Base-by-base conservation (phyloP, 768 basidiomycete genomes). In the Trametes cingulata region DNA sequence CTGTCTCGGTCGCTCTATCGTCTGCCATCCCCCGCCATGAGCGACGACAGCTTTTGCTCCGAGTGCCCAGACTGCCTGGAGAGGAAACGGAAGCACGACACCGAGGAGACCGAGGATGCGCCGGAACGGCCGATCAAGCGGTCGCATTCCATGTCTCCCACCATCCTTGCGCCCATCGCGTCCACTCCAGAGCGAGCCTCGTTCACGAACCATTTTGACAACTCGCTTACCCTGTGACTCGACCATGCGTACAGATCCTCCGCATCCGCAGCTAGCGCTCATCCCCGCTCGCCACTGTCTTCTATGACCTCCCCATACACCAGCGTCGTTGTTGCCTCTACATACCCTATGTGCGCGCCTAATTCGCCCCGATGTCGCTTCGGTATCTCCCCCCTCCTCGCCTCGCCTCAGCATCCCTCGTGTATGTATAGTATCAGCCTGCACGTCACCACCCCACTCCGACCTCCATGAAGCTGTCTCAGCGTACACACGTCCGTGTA, bases 11-110 rank as follows among this genome's bases (percentile, higher is more conserved):
- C 63, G n/a, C 55, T 54, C 36, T 66, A 58, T 52, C 66, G 67
- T n/a, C 46, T 61, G 12, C 59, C 68, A 19, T 69, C 70, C 7
- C 65, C 67, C 0, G 62, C 62, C 17, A 20, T 60, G 42, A 69
- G 67, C 61, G 67, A 68, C 8, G 60, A 57, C 39, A 69, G 68
- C 49, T 69, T 66, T 55, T 69, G 62, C 65, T 71, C 70, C 25
- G 70, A 71, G 25, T 71, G 70, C 57, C 50, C 65, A 20, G 67
- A 69, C 57, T 71, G 70, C 56, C 48, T 53, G 24, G 37, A 57
- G 27, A 29, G 46, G 35, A 64, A 64, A 17, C 63, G 63, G 37
- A 64, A 53, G 29, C 55, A 42, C 27, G 22, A 29, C 13, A 3
- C 35, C 39, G 61, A 53, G 15, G 61, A 61, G 14, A 19, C 35